Percentiles rank a stretch among this genome's conserved stretches.
Evolutionary conservation across 345 rosid genomes (phyloP).

Genomic region (Garcia nutans): DNA sequence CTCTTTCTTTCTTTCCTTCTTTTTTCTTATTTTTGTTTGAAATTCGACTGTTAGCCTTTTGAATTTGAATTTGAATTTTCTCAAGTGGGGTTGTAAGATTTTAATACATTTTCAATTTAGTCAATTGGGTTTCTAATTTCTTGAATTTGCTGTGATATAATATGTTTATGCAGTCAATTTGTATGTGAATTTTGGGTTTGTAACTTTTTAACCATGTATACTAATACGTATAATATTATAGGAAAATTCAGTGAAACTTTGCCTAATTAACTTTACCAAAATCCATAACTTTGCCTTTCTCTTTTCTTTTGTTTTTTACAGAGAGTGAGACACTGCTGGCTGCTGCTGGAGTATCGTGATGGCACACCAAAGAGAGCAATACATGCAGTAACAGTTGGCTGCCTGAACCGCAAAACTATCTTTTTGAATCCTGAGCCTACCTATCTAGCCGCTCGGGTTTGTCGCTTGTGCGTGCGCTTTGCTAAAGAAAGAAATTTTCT

Average conservation of each 20-base stretch:
- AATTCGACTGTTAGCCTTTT: background rate
- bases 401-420: slow-evolving; percentile 19
- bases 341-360: slow-evolving; percentile 4
- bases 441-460: slow-evolving; percentile 34
- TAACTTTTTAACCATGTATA: background rate
- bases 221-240: too few species aligned
- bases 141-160: background rate
- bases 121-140: background rate
- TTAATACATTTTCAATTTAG: background rate
- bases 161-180: background rate
- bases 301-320: slow-evolving; percentile 8
- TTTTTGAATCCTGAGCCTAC: slow-evolving; percentile 34
- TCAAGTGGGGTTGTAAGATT: background rate
- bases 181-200: background rate
- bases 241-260: background rate
- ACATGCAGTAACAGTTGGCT: slow-evolving; percentile 6
- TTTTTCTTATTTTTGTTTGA: background rate
- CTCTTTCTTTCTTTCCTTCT: too few species aligned
- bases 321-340: slow-evolving; percentile 6
- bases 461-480: slow-evolving; percentile 40
- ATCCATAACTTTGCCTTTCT: background rate
- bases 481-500: background rate
- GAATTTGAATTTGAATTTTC: background rate
- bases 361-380: slow-evolving; percentile 7
- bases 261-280: slow-evolving; percentile 2